Percentiles rank a stretch among this genome's conserved stretches.
These are phyloP conservation scores for Cymbidium sinense DNA, from an alignment of 106 monocot species.

Conservation along the genomic window DNA sequence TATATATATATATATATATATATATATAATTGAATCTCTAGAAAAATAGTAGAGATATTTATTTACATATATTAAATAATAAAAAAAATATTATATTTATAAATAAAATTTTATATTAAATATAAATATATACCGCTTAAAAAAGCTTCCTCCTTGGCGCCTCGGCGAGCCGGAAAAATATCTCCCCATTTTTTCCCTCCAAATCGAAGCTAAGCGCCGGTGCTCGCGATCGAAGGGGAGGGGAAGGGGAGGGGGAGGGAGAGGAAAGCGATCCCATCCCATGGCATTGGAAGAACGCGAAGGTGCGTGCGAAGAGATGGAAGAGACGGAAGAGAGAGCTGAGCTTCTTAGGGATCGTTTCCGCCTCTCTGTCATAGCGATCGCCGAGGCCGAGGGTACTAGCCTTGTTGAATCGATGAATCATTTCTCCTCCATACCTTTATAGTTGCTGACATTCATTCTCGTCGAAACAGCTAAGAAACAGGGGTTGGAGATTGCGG, in stretches of 20 bases:
- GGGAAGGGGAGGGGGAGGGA: background rate
- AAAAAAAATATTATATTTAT: no score
- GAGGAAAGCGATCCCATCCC: background rate
- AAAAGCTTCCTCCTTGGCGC: no score
- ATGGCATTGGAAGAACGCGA: slow-evolving; percentile 10
- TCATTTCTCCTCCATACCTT: background rate
- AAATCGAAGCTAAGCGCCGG: no score
- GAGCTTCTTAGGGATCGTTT: slow-evolving; percentile 59
- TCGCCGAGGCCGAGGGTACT: slow-evolving; percentile 53
- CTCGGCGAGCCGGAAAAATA: no score
- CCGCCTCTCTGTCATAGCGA: slow-evolving; percentile 73
- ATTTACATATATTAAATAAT: no score
- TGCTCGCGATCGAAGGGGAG: background rate
- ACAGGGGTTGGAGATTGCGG: slow-evolving; percentile 46
- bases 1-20: no score
- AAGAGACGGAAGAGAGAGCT: slow-evolving; percentile 38
- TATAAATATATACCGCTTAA: no score
- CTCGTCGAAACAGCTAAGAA: slow-evolving; percentile 41
- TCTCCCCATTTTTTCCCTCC: no score
- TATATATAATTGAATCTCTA: no score
- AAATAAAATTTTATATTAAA: no score
- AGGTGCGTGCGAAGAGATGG: slow-evolving; percentile 25
- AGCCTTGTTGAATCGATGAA: background rate
- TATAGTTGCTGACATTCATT: background rate
- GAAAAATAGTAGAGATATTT: no score